These are phyloP conservation scores for Tolypocladium tundrense DNA, from an alignment of 2,329 filamentous ascomycete species.

Conservation along the genomic window DNA sequence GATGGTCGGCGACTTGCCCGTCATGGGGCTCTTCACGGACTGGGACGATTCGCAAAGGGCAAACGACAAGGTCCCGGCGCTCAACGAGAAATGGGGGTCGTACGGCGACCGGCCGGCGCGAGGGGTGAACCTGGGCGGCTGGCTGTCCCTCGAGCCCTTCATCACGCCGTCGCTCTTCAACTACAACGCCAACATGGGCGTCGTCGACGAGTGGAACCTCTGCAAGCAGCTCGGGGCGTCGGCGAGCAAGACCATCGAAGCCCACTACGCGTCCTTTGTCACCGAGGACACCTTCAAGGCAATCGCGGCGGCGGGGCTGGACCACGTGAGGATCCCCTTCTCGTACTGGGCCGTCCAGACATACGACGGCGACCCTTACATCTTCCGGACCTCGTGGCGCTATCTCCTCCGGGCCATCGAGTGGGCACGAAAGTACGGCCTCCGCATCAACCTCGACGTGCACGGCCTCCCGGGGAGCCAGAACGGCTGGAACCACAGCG, in stretches of 20 bases:
- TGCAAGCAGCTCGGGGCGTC: conserved; percentile 57
- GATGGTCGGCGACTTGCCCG: conserved; percentile 73
- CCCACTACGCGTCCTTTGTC: conserved; percentile 85
- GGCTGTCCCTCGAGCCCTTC: conserved; percentile 89
- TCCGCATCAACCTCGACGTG: conserved; percentile 86
- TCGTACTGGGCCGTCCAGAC: conserved; percentile 89
- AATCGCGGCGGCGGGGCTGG: conserved; percentile 78
- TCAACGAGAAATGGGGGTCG: conserved; percentile 64
- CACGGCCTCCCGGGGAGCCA: conserved; percentile 89
- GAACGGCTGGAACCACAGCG: conserved; percentile 97
- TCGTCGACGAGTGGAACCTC: conserved; percentile 86
- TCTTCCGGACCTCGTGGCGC: conserved; percentile 79
- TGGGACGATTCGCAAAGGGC: conserved; percentile 78
- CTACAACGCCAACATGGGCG: conserved; percentile 48
- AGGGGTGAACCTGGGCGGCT: conserved; percentile 88
- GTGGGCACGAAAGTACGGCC: conserved; percentile 82
- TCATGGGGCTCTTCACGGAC: conserved; percentile 77
- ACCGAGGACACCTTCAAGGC: conserved; percentile 74
- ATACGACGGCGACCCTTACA: conserved; percentile 79
- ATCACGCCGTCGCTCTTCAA: conserved; percentile 89
- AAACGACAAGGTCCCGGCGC: conserved; percentile 69
- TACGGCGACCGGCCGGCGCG: conserved; percentile 74
- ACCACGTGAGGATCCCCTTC: conserved; percentile 93
- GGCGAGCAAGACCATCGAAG: conserved; percentile 63
- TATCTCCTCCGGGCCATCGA: conserved; percentile 90